Percentiles rank a stretch among this genome's conserved stretches.
phyloP scores from a whole-genome alignment of 2,329 filamentous ascomycete species.

The Aspergillus quadricinctus region DNA sequence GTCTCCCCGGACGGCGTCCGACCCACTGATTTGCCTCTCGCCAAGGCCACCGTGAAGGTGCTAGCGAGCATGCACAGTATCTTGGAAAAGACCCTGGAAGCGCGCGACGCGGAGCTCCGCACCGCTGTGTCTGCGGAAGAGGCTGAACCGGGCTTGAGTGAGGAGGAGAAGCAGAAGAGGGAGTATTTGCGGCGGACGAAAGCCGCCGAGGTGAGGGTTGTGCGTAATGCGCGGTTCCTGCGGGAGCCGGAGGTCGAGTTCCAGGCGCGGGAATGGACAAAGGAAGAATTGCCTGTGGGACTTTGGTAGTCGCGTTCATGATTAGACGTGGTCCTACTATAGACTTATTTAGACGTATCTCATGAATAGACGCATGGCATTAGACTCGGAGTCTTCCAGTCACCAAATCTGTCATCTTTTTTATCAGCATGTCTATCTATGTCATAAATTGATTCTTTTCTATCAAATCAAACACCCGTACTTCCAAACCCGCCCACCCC shows the following conservation, averaged over 20 bases:
- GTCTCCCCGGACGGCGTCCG: slow-evolving; percentile 67
- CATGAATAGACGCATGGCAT: neutral
- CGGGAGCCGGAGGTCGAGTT: slow-evolving; percentile 63
- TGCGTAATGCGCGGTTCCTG: slow-evolving; percentile 68
- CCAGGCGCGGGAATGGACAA: slow-evolving; percentile 46
- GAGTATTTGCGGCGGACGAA: slow-evolving; percentile 68
- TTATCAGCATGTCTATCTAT: neutral
- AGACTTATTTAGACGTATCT: neutral
- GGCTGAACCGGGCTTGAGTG: slow-evolving; percentile 28
- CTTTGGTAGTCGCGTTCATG: slow-evolving; percentile 12
- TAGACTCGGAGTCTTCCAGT: too few species aligned
- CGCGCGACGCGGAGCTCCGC: slow-evolving; percentile 62
- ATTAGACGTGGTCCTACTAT: neutral
- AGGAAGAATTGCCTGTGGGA: slow-evolving; percentile 22
- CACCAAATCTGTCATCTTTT: neutral
- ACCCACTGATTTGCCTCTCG: slow-evolving; percentile 71
- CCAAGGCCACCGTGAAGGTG: slow-evolving; percentile 78
- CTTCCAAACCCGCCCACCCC: slow-evolving; percentile 90
- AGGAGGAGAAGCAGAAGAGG: slow-evolving; percentile 50
- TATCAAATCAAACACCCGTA: slow-evolving; percentile 55
- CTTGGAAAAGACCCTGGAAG: slow-evolving; percentile 61
- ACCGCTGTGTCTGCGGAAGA: slow-evolving; percentile 18
- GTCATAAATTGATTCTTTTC: neutral
- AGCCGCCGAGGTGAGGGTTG: slow-evolving; percentile 82
- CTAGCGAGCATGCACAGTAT: slow-evolving; percentile 90